phyloP scores from a whole-genome alignment of 331 rosid genomes.

The Pyrus hybrid region DNA sequence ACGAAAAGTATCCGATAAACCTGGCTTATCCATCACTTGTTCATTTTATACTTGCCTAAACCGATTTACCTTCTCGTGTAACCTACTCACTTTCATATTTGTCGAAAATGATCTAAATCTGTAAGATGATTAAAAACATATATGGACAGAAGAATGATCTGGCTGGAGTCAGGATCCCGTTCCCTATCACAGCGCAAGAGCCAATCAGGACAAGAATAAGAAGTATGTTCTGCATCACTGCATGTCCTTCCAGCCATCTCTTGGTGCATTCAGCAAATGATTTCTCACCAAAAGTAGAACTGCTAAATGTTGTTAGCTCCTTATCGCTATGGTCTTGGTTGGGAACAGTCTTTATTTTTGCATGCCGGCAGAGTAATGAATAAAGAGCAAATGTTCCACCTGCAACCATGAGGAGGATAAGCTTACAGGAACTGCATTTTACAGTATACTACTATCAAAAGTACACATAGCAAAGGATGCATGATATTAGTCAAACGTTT shows the following conservation, averaged over 20 bases:
- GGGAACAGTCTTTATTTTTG: conserved; percentile 78
- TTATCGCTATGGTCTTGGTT: conserved; percentile 91
- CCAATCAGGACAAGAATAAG: conserved; percentile 92
- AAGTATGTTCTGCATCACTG: conserved; percentile 42
- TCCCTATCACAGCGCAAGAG: conserved; percentile 94
- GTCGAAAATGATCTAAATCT: background rate
- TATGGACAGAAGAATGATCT: background rate
- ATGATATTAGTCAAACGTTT: background rate
- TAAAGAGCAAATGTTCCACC: too few relatives aligned
- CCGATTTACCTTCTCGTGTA: background rate
- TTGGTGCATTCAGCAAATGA: conserved; percentile 86
- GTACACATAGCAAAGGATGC: background rate
- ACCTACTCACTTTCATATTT: background rate
- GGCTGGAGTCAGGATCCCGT: conserved; percentile 95
- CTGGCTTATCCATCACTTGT: background rate
- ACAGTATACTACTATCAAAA: background rate
- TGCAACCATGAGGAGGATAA: background rate
- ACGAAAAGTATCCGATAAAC: background rate
- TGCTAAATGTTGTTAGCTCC: conserved; percentile 87
- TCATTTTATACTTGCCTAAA: background rate
- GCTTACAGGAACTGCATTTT: background rate
- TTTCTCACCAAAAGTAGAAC: conserved; percentile 69
- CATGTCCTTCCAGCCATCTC: conserved; percentile 63
- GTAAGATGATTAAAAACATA: background rate
- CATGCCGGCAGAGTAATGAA: conserved; percentile 94